A percentile compares a stretch with the other conserved stretches of the same genome.
Conservation (phyloP, 257 asterid genomes). For the Przewalskia tangutica region DNA sequence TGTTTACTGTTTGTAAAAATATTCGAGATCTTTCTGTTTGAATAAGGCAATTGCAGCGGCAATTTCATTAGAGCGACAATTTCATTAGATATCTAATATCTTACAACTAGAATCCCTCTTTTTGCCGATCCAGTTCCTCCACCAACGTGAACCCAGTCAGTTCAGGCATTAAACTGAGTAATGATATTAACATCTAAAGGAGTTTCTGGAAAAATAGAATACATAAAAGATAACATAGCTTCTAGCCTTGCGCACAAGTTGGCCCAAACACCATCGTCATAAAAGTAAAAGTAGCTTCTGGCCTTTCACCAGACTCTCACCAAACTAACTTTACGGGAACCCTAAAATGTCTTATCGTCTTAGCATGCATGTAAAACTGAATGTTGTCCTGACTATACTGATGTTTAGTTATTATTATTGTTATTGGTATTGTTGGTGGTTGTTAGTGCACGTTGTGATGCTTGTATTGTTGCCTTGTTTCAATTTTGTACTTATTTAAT, state of each 20-base stretch:
- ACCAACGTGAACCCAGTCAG: too few relatives aligned
- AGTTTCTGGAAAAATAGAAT: neutral
- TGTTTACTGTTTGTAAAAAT: neutral
- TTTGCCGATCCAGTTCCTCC: too few relatives aligned
- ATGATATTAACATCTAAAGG: neutral
- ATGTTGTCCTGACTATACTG: neutral
- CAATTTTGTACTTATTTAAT: neutral
- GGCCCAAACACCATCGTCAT: neutral
- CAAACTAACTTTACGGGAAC: neutral
- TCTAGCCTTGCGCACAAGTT: neutral
- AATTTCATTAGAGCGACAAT: too few relatives aligned
- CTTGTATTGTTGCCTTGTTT: neutral
- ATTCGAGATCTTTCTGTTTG: too few relatives aligned
- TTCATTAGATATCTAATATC: too few relatives aligned
- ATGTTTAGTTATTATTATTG: neutral
- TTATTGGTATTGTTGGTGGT: neutral
- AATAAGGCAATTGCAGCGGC: too few relatives aligned
- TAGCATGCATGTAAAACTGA: neutral
- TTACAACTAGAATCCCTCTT: too few relatives aligned
- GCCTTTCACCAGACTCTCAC: neutral
- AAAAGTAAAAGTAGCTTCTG: neutral
- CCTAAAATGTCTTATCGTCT: neutral
- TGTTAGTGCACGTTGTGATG: neutral
- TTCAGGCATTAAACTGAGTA: neutral
- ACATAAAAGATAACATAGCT: neutral